Conservation (phyloP, 345 rosid genomes). For the Boechera stricta region DNA sequence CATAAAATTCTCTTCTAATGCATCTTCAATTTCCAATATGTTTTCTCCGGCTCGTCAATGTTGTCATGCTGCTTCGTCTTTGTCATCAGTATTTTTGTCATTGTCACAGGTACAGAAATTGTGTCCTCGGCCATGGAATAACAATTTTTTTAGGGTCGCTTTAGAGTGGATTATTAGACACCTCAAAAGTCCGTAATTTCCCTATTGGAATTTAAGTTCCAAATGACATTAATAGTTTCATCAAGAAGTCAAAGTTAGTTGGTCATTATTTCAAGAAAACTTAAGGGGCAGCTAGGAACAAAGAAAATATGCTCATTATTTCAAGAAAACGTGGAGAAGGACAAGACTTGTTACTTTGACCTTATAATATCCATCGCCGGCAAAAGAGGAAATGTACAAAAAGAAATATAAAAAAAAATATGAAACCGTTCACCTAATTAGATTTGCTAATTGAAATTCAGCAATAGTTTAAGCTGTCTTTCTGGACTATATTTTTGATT, state of each 20-base stretch:
- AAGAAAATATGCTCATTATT: neutral
- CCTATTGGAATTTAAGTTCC: neutral
- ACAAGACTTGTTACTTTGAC: conserved; percentile 1
- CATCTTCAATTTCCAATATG: neutral
- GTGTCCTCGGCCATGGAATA: neutral
- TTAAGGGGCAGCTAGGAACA: conserved; percentile 4
- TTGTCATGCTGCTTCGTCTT: neutral
- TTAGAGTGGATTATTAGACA: neutral
- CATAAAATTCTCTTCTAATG: neutral
- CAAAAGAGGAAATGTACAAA: conserved; percentile 13
- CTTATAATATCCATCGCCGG: conserved; percentile 10
- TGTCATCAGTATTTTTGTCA: neutral
- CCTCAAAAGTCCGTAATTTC: neutral
- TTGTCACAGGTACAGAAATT: neutral
- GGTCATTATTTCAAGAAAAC: neutral
- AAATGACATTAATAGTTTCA: neutral
- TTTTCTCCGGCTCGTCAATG: neutral
- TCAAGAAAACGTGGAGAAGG: neutral
- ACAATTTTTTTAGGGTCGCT: neutral
- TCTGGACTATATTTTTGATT: neutral
- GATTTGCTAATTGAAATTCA: conserved; percentile 4
- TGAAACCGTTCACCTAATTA: conserved; percentile 28
- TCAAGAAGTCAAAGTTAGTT: neutral
- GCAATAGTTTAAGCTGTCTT: neutral
- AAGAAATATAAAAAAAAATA: neutral